Conservation (phyloP, 1,139 yeast genomes). For the Sugiyamaella grinbergsii region DNA sequence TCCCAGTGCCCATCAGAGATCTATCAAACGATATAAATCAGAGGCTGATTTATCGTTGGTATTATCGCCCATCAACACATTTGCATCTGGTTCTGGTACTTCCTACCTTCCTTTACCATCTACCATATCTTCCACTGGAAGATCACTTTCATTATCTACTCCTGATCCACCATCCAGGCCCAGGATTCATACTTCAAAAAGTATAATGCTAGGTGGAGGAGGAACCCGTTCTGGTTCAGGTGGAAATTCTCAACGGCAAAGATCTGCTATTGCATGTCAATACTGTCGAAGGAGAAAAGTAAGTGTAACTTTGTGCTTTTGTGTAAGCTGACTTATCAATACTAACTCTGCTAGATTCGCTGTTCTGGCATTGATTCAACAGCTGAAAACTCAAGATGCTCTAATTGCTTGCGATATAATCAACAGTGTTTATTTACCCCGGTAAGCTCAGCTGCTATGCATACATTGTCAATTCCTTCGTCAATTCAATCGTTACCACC, state of each 20-base stretch:
- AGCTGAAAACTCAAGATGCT: conserved; percentile 35
- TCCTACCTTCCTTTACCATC: background rate
- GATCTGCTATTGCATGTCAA: conserved; percentile 41
- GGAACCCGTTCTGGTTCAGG: conserved; percentile 24
- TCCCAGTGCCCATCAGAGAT: background rate
- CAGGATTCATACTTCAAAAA: conserved; percentile 4
- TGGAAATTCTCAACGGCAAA: conserved; percentile 23
- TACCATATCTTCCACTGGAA: background rate
- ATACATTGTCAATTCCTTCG: conserved; percentile 18
- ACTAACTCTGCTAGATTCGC: conserved; percentile 33
- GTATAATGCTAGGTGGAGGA: conserved; percentile 8
- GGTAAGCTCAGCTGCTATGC: conserved; percentile 36
- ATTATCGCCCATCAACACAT: conserved; percentile 6
- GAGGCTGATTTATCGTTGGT: conserved; percentile 13
- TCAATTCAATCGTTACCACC: background rate
- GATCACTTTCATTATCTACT: conserved; percentile 13
- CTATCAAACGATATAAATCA: conserved; percentile 16
- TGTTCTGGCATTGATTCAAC: conserved; percentile 41
- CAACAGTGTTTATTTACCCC: conserved; percentile 44
- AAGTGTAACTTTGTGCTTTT: conserved; percentile 6
- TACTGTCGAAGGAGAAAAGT: conserved; percentile 40
- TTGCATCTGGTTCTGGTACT: background rate
- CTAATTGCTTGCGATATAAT: conserved; percentile 41
- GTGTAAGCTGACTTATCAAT: background rate
- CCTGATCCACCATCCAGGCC: conserved; percentile 7